Conservation (phyloP, 1,284 basidiomycete genomes). For the Apiotrichum gamsii region DNA sequence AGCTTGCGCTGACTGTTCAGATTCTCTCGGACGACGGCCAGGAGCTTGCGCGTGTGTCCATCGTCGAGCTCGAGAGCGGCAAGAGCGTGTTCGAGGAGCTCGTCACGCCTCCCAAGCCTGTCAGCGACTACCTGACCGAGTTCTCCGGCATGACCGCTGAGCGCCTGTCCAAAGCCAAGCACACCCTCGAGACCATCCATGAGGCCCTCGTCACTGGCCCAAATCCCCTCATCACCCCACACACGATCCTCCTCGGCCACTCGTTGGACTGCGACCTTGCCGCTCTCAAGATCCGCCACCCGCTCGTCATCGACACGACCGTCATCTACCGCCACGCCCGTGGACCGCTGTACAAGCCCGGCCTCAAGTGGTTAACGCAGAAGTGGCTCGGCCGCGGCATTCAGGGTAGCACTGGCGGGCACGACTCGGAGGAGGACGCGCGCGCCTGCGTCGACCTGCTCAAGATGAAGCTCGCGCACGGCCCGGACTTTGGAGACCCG, state of each 20-base stretch:
- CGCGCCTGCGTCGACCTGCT: constrained; percentile 75
- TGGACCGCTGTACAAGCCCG: constrained; percentile 81
- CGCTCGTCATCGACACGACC: constrained; percentile 81
- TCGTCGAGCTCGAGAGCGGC: constrained; percentile 68
- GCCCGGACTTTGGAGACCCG: constrained; percentile 75
- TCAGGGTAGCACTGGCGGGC: constrained; percentile 66
- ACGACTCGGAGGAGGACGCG: constrained; percentile 88
- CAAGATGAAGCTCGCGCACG: constrained; percentile 68
- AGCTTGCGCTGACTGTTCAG: constrained; percentile 54
- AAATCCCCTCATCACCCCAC: constrained; percentile 52
- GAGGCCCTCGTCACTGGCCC: constrained; percentile 55
- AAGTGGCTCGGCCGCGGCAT: constrained; percentile 84
- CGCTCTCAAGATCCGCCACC: constrained; percentile 73
- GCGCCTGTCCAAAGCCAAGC: constrained; percentile 60
- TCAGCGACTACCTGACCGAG: constrained; percentile 81
- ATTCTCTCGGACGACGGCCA: constrained; percentile 79
- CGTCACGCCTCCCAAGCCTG: constrained; percentile 73
- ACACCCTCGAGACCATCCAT: constrained; percentile 71
- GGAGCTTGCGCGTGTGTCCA: constrained; percentile 72
- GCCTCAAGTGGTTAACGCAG: constrained; percentile 82
- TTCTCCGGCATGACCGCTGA: constrained; percentile 86
- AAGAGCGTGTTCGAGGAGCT: constrained; percentile 74
- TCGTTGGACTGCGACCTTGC: constrained; percentile 85
- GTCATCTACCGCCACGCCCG: constrained; percentile 81
- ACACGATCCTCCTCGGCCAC: constrained; percentile 84